Evolutionary conservation across 1,284 basidiomycete species (phyloP).

Genomic region (Boletus semigastroideus): DNA sequence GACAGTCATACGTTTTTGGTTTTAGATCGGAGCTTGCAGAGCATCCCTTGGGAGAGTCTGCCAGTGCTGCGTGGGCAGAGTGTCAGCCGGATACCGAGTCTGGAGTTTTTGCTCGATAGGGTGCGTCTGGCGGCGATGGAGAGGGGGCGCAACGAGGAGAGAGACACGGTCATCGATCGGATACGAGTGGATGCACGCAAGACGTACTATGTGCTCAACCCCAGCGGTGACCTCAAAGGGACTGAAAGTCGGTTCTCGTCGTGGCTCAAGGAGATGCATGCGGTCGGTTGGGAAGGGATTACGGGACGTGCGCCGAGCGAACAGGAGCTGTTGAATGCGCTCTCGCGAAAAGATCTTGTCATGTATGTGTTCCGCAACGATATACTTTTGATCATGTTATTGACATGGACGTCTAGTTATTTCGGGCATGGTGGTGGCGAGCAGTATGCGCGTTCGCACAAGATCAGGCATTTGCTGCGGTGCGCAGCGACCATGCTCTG

Average conservation of each 20-base stretch:
- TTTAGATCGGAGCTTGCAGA: slow-evolving; percentile 88
- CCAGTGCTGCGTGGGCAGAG: slow-evolving; percentile 83
- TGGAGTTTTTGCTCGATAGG: slow-evolving; percentile 87
- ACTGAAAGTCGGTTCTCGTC: slow-evolving; percentile 83
- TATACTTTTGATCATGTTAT: not conserved
- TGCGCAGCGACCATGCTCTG: slow-evolving; percentile 97
- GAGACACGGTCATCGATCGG: slow-evolving; percentile 39
- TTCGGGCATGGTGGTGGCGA: slow-evolving; percentile 97
- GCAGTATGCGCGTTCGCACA: slow-evolving; percentile 88
- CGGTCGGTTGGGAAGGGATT: slow-evolving; percentile 82
- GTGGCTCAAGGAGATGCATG: slow-evolving; percentile 72
- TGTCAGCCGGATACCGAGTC: slow-evolving; percentile 87
- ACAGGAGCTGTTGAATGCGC: slow-evolving; percentile 72
- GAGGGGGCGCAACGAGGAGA: slow-evolving; percentile 16
- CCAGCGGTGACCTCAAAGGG: slow-evolving; percentile 83
- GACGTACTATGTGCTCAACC: slow-evolving; percentile 89
- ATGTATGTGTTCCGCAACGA: slow-evolving; percentile 60
- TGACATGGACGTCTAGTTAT: slow-evolving; percentile 56
- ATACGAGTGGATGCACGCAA: slow-evolving; percentile 62
- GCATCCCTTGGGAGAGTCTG: slow-evolving; percentile 95
- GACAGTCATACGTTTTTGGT: slow-evolving; percentile 85
- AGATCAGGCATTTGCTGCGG: slow-evolving; percentile 73
- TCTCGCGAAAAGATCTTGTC: slow-evolving; percentile 76
- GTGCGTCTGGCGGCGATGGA: slow-evolving; percentile 58
- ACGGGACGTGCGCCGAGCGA: slow-evolving; percentile 77